These are phyloP conservation scores for Ophiocordyceps camponoti-rufipedis DNA, from an alignment of 2,329 filamentous ascomycete genomes.

Conservation along the genomic window DNA sequence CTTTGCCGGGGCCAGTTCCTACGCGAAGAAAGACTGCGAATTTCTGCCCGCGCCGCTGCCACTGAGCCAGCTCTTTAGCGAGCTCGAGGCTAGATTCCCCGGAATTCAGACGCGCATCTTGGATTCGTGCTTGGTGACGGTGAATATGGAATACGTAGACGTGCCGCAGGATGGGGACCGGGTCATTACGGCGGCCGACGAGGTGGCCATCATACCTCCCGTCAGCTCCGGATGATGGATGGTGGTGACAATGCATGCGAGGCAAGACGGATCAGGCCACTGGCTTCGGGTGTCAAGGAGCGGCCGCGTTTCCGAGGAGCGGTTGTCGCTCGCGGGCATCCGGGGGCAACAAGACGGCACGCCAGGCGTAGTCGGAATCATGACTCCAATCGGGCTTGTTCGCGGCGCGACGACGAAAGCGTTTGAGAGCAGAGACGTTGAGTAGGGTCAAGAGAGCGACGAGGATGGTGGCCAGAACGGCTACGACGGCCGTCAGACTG, in stretches of 20 bases:
- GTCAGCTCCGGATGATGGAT: conserved; percentile 63
- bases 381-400: conserved; percentile 7
- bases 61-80: conserved; percentile 42
- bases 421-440: conserved; percentile 2
- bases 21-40: conserved; percentile 51
- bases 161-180: conserved; percentile 28
- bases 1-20: conserved; percentile 59
- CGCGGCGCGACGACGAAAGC: conserved; percentile 7
- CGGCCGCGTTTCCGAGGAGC: conserved; percentile 6
- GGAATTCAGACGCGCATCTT: conserved; percentile 54
- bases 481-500: conserved; percentile 10
- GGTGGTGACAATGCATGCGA: conserved; percentile 7
- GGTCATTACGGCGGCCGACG: conserved; percentile 53
- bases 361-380: conserved; percentile 4
- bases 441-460: conserved; percentile 8
- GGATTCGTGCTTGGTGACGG: conserved; percentile 54
- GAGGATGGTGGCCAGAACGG: conserved; percentile 11
- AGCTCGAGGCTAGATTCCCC: conserved; percentile 49
- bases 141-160: conserved; percentile 72
- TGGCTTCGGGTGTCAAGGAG: not conserved
- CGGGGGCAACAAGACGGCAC: not conserved
- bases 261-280: not conserved
- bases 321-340: conserved; percentile 13
- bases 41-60: conserved; percentile 46
- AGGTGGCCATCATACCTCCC: conserved; percentile 75